A percentile compares a stretch with the other conserved stretches of the same genome.
phyloP scores from a whole-genome alignment of 768 basidiomycete genomes.

The Amanita brunnescens region DNA sequence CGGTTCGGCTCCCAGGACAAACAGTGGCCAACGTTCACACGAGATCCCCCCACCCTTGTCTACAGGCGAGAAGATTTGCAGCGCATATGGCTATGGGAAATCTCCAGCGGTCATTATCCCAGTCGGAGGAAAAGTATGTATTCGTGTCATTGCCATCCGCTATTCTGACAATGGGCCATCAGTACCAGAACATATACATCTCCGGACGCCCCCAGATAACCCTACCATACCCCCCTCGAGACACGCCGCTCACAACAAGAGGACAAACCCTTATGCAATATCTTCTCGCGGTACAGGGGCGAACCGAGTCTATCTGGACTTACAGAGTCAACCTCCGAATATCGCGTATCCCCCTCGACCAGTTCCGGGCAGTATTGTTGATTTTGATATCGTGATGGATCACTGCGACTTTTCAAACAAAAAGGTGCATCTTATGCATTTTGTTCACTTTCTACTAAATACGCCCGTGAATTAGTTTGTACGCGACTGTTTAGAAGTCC shows the following conservation, averaged over 20 bases:
- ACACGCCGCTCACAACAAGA: constrained; percentile 38
- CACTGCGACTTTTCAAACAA: constrained; percentile 84
- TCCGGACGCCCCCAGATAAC: constrained; percentile 51
- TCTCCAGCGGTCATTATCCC: constrained; percentile 90
- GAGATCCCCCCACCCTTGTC: constrained; percentile 63
- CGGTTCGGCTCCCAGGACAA: constrained; percentile 54
- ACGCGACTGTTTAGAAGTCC: constrained; percentile 92
- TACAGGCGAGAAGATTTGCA: constrained; percentile 73
- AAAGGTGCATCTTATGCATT: constrained; percentile 39
- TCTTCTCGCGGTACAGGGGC: constrained; percentile 69
- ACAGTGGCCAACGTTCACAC: constrained; percentile 51
- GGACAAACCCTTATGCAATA: constrained; percentile 38
- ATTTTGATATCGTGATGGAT: constrained; percentile 85
- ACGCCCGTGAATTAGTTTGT: constrained; percentile 63
- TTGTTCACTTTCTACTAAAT: neutral
- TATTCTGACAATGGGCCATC: constrained; percentile 9
- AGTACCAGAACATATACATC: constrained; percentile 68
- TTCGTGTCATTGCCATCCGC: neutral
- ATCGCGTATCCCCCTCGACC: constrained; percentile 86
- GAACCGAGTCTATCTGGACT: constrained; percentile 68
- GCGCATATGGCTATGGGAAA: constrained; percentile 94
- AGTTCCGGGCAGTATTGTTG: constrained; percentile 72
- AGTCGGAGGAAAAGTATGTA: constrained; percentile 67
- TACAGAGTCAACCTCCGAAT: constrained; percentile 50
- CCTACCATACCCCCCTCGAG: constrained; percentile 60